Conservation (phyloP, 2,329 filamentous ascomycete species). For the Aureobasidium zeae region DNA sequence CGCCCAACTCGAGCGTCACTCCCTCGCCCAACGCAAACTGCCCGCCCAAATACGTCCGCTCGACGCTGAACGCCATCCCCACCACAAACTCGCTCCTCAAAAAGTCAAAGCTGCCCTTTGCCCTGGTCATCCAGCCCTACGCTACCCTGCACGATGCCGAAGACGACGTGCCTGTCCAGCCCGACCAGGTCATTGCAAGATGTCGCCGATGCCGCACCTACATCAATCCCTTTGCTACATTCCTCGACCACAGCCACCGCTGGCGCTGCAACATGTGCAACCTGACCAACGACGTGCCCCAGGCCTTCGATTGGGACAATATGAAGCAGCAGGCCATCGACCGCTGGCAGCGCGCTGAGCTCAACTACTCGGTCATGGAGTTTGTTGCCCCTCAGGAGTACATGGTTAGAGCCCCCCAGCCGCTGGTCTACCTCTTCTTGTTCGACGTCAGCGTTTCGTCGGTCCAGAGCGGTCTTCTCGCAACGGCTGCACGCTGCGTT, state of each 20-base stretch:
- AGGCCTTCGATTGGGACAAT: slow-evolving; percentile 97
- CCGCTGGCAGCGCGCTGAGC: slow-evolving; percentile 80
- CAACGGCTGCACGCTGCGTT: slow-evolving; percentile 86
- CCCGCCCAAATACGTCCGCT: slow-evolving; percentile 86
- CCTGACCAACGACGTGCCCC: slow-evolving; percentile 95
- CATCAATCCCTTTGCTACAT: slow-evolving; percentile 95
- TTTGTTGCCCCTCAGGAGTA: slow-evolving; percentile 98
- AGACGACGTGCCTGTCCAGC: slow-evolving; percentile 80
- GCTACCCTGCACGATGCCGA: slow-evolving; percentile 86
- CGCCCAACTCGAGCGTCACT: slow-evolving; percentile 82
- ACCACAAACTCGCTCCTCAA: slow-evolving; percentile 88
- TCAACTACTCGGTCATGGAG: slow-evolving; percentile 95
- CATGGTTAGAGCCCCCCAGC: slow-evolving; percentile 95
- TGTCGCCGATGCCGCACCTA: slow-evolving; percentile 94
- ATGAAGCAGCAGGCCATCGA: slow-evolving; percentile 84
- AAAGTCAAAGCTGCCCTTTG: slow-evolving; percentile 92
- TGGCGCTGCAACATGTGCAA: slow-evolving; percentile 99
- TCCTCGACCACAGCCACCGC: slow-evolving; percentile 91
- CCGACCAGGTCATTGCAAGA: slow-evolving; percentile 94
- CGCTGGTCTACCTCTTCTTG: slow-evolving; percentile 88
- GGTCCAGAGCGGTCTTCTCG: slow-evolving; percentile 81
- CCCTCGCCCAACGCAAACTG: slow-evolving; percentile 87
- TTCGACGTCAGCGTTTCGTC: slow-evolving; percentile 90
- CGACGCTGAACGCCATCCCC: slow-evolving; percentile 86
- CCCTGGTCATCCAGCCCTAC: slow-evolving; percentile 92